Conservation (phyloP, 2,329 filamentous ascomycete species). For the Lizonia empirigonia region DNA sequence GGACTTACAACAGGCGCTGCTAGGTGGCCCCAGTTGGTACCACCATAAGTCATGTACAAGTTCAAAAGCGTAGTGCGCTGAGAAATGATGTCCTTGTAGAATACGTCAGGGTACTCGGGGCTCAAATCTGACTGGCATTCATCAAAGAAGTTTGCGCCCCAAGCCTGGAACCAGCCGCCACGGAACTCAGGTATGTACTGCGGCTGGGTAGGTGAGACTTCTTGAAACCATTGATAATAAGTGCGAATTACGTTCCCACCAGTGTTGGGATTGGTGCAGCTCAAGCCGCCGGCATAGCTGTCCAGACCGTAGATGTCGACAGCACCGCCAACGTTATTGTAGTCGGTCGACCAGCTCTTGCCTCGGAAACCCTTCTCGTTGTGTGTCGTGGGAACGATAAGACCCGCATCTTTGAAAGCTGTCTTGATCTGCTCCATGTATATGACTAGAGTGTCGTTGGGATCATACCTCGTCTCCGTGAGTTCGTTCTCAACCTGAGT, state of each 20-base stretch:
- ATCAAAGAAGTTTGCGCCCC: slow-evolving; percentile 60
- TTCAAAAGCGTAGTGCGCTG: slow-evolving; percentile 57
- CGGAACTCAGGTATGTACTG: slow-evolving; percentile 61
- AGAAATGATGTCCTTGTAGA: slow-evolving; percentile 62
- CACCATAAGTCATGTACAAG: slow-evolving; percentile 61
- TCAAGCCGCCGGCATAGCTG: slow-evolving; percentile 55
- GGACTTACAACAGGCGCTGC: slow-evolving; percentile 38
- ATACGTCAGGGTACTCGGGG: slow-evolving; percentile 59
- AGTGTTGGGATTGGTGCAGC: slow-evolving; percentile 56
- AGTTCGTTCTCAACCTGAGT: slow-evolving; percentile 62
- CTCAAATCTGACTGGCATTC: slow-evolving; percentile 55
- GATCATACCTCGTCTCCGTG: slow-evolving; percentile 51
- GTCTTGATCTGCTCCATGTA: slow-evolving; percentile 60
- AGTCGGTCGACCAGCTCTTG: slow-evolving; percentile 61
- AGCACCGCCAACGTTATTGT: slow-evolving; percentile 61
- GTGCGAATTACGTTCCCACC: slow-evolving; percentile 59
- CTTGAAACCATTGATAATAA: slow-evolving; percentile 64
- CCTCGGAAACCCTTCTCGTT: slow-evolving; percentile 60
- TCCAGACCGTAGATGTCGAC: slow-evolving; percentile 59
- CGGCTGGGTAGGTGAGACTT: slow-evolving; percentile 61
- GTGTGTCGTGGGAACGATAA: slow-evolving; percentile 57
- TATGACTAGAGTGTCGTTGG: slow-evolving; percentile 54
- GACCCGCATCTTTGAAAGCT: slow-evolving; percentile 54
- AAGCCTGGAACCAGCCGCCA: slow-evolving; percentile 60
- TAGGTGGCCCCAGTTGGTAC: slow-evolving; percentile 62